phyloP scores from a whole-genome alignment of 495 filamentous ascomycete species.

The Talaromyces trachyspermus region DNA sequence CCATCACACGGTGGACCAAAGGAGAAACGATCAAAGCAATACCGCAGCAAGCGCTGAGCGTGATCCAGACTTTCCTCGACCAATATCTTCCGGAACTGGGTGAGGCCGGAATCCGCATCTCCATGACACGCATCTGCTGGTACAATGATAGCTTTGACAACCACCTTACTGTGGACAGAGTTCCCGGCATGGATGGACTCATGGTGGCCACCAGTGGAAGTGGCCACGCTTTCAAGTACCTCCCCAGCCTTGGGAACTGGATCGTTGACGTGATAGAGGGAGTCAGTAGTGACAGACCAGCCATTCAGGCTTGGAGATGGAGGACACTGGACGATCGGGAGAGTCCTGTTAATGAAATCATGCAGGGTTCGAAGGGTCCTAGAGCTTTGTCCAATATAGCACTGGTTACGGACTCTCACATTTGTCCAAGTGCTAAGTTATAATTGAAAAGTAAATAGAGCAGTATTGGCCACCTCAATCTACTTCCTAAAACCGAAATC shows the following conservation, averaged over 20 bases:
- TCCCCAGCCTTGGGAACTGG: constrained; percentile 66
- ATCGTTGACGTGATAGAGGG: constrained; percentile 53
- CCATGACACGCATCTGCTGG: constrained; percentile 65
- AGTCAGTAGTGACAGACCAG: constrained; percentile 12
- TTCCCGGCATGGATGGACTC: constrained; percentile 49
- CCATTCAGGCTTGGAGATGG: constrained; percentile 24
- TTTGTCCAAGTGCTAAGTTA: background rate
- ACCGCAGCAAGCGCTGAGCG: constrained; percentile 9
- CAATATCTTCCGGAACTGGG: constrained; percentile 27
- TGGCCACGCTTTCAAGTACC: constrained; percentile 74
- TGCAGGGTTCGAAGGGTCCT: constrained; percentile 19
- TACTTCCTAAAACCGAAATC: no score
- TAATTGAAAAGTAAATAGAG: background rate
- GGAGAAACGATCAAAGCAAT: constrained; percentile 11
- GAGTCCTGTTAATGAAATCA: constrained; percentile 19
- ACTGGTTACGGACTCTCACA: background rate
- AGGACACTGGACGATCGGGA: constrained; percentile 17
- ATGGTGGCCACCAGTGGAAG: constrained; percentile 69
- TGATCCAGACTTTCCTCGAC: constrained; percentile 24
- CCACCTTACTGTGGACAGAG: constrained; percentile 60
- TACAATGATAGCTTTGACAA: constrained; percentile 64
- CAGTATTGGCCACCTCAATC: no score
- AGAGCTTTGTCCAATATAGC: background rate
- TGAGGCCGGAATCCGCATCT: constrained; percentile 20
- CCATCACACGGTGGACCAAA: constrained; percentile 22